A percentile compares a stretch with the other conserved stretches of the same genome.
Conservation (phyloP, 192 early-diverging fungal genomes). For the Entrophospora sp. region DNA sequence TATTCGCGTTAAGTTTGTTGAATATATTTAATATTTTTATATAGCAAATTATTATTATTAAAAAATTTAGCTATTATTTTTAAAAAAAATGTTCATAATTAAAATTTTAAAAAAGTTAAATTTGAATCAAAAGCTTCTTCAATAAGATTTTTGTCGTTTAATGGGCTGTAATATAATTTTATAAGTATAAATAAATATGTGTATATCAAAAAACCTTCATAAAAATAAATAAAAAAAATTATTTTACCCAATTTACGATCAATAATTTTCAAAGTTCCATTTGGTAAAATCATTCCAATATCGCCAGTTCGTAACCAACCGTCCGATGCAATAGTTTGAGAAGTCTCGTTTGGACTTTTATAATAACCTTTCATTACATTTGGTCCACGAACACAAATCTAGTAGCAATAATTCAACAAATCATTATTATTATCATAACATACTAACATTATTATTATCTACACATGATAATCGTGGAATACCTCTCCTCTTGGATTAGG, state of each 20-base stretch:
- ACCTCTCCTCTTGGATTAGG: conserved; percentile 76
- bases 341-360: conserved; percentile 62
- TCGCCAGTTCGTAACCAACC: conserved; percentile 86
- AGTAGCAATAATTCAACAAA: background rate
- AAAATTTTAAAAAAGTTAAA: no score
- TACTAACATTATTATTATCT: no score
- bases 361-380: conserved; percentile 78
- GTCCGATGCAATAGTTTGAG: conserved; percentile 61
- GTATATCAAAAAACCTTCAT: background rate
- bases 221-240: background rate
- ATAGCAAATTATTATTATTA: no score
- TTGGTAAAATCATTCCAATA: conserved; percentile 53
- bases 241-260: conserved; percentile 45
- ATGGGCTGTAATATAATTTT: background rate
- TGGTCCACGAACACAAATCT: conserved; percentile 69
- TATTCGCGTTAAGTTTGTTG: no score
- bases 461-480: no score
- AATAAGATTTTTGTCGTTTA: background rate
- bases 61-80: no score
- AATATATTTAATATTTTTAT: no score
- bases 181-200: background rate
- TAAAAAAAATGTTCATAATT: no score
- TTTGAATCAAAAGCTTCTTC: no score
- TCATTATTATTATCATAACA: no score
- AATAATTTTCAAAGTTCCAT: conserved; percentile 67